These are phyloP conservation scores for Psophocarpus tetragonolobus DNA, from an alignment of 306 rosid species.

Conservation along the genomic window DNA sequence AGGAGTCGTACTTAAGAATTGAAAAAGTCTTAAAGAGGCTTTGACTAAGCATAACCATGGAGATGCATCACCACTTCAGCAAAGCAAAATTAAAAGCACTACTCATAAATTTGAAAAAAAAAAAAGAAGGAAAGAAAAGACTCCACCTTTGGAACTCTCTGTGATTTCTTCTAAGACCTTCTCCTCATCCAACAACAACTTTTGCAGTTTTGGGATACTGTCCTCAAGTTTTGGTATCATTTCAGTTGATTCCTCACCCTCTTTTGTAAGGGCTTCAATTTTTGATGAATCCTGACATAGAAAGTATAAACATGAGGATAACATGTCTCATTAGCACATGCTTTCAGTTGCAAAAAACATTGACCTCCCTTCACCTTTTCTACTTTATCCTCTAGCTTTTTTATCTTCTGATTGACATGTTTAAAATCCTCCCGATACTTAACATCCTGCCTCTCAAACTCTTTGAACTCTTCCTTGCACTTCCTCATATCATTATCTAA, in stretches of 20 bases:
- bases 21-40: neutral
- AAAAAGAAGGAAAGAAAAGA: constrained; percentile 15
- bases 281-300: constrained; percentile 75
- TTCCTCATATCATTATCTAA: constrained; percentile 76
- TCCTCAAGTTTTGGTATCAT: constrained; percentile 83
- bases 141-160: constrained; percentile 74
- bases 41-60: neutral
- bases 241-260: constrained; percentile 68
- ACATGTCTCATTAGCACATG: constrained; percentile 8
- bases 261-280: constrained; percentile 61
- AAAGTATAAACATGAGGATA: constrained; percentile 37
- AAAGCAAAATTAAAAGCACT: constrained; percentile 4
- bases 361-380: constrained; percentile 62
- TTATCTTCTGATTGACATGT: constrained; percentile 83
- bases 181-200: constrained; percentile 73
- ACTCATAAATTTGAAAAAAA: constrained; percentile 22
- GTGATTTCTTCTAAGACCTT: constrained; percentile 76
- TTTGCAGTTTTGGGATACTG: constrained; percentile 72
- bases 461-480: constrained; percentile 87
- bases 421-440: constrained; percentile 85
- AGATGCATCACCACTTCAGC: constrained; percentile 1
- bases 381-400: constrained; percentile 80
- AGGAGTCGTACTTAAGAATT: constrained; percentile 10
- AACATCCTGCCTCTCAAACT: constrained; percentile 95
- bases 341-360: constrained; percentile 11